Evolutionary conservation across 495 filamentous ascomycete species (phyloP).

Genomic region (Endocarpon pusillum): DNA sequence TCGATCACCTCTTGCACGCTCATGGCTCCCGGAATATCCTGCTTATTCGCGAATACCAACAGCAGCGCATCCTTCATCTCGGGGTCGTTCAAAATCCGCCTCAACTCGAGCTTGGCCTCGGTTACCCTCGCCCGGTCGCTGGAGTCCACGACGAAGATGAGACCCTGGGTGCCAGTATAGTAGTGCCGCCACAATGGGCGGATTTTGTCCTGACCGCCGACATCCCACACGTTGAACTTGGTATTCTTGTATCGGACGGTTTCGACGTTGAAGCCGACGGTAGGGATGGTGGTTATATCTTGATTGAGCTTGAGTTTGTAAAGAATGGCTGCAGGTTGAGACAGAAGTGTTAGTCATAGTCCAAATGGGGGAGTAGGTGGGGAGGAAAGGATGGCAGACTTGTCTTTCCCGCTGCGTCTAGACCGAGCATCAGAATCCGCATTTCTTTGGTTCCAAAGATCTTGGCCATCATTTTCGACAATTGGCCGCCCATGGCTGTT

Average conservation of each 20-base stretch:
- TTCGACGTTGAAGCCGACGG: conserved; percentile 98
- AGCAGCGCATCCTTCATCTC: conserved; percentile 96
- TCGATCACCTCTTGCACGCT: conserved; percentile 75
- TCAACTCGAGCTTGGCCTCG: conserved; percentile 76
- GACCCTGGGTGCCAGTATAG: conserved; percentile 89
- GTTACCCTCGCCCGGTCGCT: conserved; percentile 73
- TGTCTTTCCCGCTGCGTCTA: conserved; percentile 96
- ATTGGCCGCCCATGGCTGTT: conserved; percentile 72
- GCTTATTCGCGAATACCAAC: conserved; percentile 96
- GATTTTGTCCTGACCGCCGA: conserved; percentile 99
- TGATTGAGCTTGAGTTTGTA: conserved; percentile 98
- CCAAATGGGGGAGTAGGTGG: conserved; percentile 1
- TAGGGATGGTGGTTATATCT: conserved; percentile 97
- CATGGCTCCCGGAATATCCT: conserved; percentile 84
- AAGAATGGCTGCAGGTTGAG: conserved; percentile 51
- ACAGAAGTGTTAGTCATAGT: background rate
- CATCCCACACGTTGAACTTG: conserved; percentile 99
- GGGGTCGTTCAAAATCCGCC: conserved; percentile 88
- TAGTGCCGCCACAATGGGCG: conserved; percentile 96
- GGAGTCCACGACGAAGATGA: conserved; percentile 96
- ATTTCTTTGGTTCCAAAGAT: conserved; percentile 98
- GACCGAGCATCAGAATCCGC: conserved; percentile 91
- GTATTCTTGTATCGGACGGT: conserved; percentile 98
- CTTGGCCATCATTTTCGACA: conserved; percentile 87
- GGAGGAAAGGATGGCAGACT: conserved; percentile 33